Percentiles rank a stretch among this genome's conserved stretches.
phyloP scores from a whole-genome alignment of 2,329 filamentous ascomycete genomes.

The Colletotrichum liriopes region DNA sequence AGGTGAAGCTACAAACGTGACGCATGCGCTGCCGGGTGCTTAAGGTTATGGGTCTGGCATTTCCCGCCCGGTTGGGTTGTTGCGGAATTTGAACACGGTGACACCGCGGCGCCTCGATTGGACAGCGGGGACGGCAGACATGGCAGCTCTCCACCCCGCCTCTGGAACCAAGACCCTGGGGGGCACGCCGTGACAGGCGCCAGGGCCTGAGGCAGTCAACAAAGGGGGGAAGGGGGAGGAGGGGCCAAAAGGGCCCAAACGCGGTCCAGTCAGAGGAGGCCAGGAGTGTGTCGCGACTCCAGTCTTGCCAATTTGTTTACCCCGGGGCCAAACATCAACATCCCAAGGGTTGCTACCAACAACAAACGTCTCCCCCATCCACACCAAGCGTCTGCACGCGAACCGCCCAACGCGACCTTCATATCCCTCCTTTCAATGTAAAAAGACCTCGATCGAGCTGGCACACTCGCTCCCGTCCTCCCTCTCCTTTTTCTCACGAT shows the following conservation, averaged over 20 bases:
- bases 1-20: neutral
- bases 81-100: constrained; percentile 11
- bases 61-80: constrained; percentile 12
- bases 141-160: constrained; percentile 17
- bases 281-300: constrained; percentile 31
- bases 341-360: constrained; percentile 43
- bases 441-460: constrained; percentile 36
- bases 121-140: constrained; percentile 21
- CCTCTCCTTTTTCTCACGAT: constrained; percentile 24
- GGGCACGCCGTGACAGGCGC: constrained; percentile 6
- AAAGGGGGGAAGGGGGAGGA: constrained; percentile 14
- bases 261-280: constrained; percentile 38
- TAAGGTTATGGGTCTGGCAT: constrained; percentile 12
- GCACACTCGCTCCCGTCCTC: constrained; percentile 36
- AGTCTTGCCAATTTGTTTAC: constrained; percentile 37
- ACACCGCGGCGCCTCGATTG: constrained; percentile 31
- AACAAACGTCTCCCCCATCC: constrained; percentile 34
- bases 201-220: constrained; percentile 41
- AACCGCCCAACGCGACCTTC: constrained; percentile 22
- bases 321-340: constrained; percentile 43
- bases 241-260: constrained; percentile 21
- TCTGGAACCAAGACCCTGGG: constrained; percentile 8
- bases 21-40: constrained; percentile 1
- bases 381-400: constrained; percentile 21
- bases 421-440: constrained; percentile 34